These are phyloP conservation scores for Lichtheimia hyalospora DNA, from an alignment of 371 early-diverging fungal genomes.

Conservation along the genomic window DNA sequence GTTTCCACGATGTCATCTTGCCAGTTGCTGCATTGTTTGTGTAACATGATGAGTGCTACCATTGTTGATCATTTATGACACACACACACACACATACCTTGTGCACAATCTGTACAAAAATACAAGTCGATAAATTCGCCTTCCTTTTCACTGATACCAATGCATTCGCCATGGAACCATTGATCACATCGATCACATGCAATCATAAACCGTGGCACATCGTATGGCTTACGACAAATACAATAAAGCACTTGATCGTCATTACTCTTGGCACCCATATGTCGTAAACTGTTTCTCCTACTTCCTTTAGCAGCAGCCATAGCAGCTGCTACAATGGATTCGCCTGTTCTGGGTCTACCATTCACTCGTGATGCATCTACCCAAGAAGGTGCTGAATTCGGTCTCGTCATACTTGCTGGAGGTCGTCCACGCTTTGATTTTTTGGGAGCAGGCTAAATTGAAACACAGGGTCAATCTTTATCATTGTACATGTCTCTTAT, in stretches of 20 bases:
- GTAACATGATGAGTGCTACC: neutral
- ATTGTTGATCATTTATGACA: too few relatives aligned
- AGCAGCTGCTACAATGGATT: constrained; percentile 9
- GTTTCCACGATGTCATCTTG: constrained; percentile 49
- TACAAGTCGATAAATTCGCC: constrained; percentile 59
- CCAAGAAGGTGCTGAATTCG: neutral
- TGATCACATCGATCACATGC: constrained; percentile 65
- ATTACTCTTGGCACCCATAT: neutral
- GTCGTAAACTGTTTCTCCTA: constrained; percentile 9
- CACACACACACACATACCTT: constrained; percentile 22
- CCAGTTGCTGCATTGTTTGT: constrained; percentile 33
- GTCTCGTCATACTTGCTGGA: constrained; percentile 1
- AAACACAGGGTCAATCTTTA: too few relatives aligned
- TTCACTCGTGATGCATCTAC: neutral
- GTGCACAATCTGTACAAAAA: constrained; percentile 55
- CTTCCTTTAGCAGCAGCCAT: constrained; percentile 10
- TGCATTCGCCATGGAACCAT: constrained; percentile 71
- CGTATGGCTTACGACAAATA: constrained; percentile 55
- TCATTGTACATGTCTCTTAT: neutral
- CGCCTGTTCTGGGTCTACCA: neutral
- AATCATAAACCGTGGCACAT: constrained; percentile 61
- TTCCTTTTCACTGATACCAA: constrained; percentile 58
- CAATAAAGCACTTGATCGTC: constrained; percentile 42
- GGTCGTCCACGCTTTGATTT: constrained; percentile 10
- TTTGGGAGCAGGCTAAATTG: constrained; percentile 11